Evolutionary conservation across 371 early-diverging fungal genomes (phyloP), one percentile per base, ranked within the genome.

Genomic region (Syncephalis plumigaleata): DNA sequence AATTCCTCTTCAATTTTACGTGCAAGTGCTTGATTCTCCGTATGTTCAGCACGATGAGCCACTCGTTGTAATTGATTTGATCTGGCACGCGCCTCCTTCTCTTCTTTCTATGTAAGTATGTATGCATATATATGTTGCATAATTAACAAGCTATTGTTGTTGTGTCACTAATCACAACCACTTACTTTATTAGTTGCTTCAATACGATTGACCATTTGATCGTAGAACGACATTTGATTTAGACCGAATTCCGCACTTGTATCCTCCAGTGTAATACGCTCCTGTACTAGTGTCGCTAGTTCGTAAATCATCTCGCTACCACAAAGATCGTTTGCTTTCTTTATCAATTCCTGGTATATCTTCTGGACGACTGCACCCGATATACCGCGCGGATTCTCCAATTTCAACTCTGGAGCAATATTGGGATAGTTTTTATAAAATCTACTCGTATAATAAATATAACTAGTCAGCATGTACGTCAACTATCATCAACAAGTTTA

Each of bases 301-400:
- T 80, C 83, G 40, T 75, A 85, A 50, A 81, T 66, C 82, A 85
- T 81, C 59, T 86, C 86, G 38, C 67, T 65, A 4, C 79, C 81
- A 0, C 68, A 44, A 15, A 72, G 53, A n/a, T 56, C 58, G 18
- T 61, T 65, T 1, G 75, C 70, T 8, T 68, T 60, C 5, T 45
- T 46, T 36, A 62, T 59, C 0, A 79, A 52, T 21, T 70, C 52
- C 9, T 46, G 58, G 18, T 55, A 43, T 0, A 81, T 56, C 22
- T 65, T 66, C 16, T 64, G 66, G 1, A 69, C 49, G 24, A 75
- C 61, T 8, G 56, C 56, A n/a, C 60, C 57, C 11, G 68, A 58
- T 13, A 85, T 56, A 9, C 82, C 83, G 31, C 55, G 59, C 1
- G 66, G 61, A 21, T 68, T 63, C 36, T 71, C 68, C 1, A 84